Evolutionary conservation across 345 rosid species (phyloP), one percentile per base, ranked within the genome.

Genomic region (Pelargonium nanum): DNA sequence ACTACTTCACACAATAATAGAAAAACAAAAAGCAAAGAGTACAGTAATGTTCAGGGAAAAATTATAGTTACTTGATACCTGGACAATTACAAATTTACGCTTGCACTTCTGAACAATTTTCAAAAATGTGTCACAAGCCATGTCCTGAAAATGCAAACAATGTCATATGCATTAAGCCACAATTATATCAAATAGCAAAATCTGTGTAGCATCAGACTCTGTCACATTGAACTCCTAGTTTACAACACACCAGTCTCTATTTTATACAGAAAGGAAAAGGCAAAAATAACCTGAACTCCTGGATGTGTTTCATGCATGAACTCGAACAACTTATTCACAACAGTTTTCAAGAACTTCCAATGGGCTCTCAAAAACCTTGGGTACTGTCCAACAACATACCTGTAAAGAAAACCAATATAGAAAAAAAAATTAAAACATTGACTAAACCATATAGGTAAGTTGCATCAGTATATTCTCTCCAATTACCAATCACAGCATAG

Each of bases 271-370:
- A 19, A 23, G 10, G 30, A 26, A 55, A 28, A 22, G 13, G 24
- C 48, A 69, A 30, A 57, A 56, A 24, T 53, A 58, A 93, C 97
- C 99, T 94, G 99, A 71, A 94, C 99, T 66, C 99, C 97, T 19
- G 97, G 99, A 79, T 94, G 99, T 26, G 95, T 85, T 79, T 94
- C 99, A 62, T 94, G 99, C 99, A 94, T 94, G 70, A 94, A 94
- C 76, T 94, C 99, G 62, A 90, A 94, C 84, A 94, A 72, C 75
- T 94, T 94, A 71, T 90, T 94, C 61, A 90, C 97, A 79, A 94
- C 99, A 56, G 99, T 94, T 77, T 94, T 94, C 81, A 90, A 65
- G 69, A 94, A 94, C 78, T 94, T 94, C 97, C 97, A 94, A 59
- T 94, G 97, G 24, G 99, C 97, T 76, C 99, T 85, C 57, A 94